Percentiles rank a stretch among this genome's conserved stretches.
These are phyloP conservation scores for Stereocaulon alpinum DNA, from an alignment of 495 filamentous ascomycete species.

Conservation along the genomic window DNA sequence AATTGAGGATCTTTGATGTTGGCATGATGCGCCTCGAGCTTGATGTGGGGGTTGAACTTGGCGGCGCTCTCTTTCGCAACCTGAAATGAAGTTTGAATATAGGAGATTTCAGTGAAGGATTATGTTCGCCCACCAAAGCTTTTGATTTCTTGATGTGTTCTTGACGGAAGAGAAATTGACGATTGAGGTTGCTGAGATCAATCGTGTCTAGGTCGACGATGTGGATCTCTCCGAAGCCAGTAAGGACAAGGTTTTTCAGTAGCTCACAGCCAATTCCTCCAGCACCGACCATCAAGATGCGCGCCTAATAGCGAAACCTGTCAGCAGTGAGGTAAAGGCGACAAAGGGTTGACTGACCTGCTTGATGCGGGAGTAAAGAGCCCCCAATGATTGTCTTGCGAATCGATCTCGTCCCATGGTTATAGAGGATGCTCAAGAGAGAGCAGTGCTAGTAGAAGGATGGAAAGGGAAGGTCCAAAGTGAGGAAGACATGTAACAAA, in stretches of 20 bases:
- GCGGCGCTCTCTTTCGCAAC: conserved; percentile 89
- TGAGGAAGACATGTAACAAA: conserved; percentile 19
- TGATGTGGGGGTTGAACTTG: conserved; percentile 82
- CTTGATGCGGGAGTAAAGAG: conserved; percentile 51
- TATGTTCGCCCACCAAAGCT: conserved; percentile 57
- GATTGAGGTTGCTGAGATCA: conserved; percentile 94
- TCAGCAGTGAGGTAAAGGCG: conserved; percentile 11
- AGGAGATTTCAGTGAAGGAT: neutral
- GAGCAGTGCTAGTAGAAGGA: conserved; percentile 3
- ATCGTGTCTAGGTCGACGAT: conserved; percentile 98
- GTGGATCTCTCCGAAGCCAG: conserved; percentile 89
- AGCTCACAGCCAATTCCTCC: conserved; percentile 97
- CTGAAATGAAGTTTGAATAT: conserved; percentile 34
- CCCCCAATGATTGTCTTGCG: conserved; percentile 52
- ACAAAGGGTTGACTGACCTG: conserved; percentile 39
- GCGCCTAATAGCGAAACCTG: conserved; percentile 47
- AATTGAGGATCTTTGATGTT: conserved; percentile 95
- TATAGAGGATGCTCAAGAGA: conserved; percentile 4
- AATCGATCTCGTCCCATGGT: conserved; percentile 46
- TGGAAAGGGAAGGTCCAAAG: conserved; percentile 15
- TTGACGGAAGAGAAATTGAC: conserved; percentile 93
- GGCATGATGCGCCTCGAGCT: conserved; percentile 82
- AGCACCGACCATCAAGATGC: conserved; percentile 87
- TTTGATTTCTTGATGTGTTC: conserved; percentile 98
- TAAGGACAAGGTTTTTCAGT: conserved; percentile 89